Conservation (phyloP, 2,329 filamentous ascomycete genomes). For the Nigrospora osmanthi region DNA sequence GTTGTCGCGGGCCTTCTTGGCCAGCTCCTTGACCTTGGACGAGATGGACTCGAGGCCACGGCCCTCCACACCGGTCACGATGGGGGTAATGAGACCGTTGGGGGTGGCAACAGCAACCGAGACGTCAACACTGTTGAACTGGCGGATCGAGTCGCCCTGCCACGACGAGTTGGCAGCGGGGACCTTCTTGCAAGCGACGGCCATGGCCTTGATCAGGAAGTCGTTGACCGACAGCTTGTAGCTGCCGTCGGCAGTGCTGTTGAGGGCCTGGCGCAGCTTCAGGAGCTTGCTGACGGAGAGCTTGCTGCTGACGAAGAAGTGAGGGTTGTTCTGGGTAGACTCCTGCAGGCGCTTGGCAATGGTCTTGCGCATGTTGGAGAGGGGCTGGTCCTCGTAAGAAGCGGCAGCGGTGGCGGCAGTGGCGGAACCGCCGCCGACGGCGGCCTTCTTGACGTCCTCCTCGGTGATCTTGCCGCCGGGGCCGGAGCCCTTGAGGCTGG, state of each 20-base stretch:
- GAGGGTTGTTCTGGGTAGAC: slow-evolving; percentile 88
- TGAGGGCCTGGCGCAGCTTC: slow-evolving; percentile 91
- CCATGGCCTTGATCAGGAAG: slow-evolving; percentile 96
- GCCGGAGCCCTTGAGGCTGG: slow-evolving; percentile 78
- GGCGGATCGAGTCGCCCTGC: slow-evolving; percentile 83
- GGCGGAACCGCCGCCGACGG: slow-evolving; percentile 52
- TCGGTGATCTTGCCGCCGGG: slow-evolving; percentile 82
- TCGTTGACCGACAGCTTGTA: slow-evolving; percentile 99
- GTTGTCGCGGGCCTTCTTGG: slow-evolving; percentile 89
- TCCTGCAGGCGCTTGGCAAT: slow-evolving; percentile 87
- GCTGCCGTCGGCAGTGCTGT: slow-evolving; percentile 78
- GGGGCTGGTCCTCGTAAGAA: slow-evolving; percentile 74
- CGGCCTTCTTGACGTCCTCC: slow-evolving; percentile 85
- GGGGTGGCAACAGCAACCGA: slow-evolving; percentile 94
- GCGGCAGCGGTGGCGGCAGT: slow-evolving; percentile 47
- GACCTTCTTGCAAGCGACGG: slow-evolving; percentile 82
- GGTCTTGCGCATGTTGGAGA: slow-evolving; percentile 93
- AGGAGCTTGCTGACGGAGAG: slow-evolving; percentile 92
- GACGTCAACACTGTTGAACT: slow-evolving; percentile 89
- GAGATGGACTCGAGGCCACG: slow-evolving; percentile 88
- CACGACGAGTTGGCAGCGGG: slow-evolving; percentile 94
- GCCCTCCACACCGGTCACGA: slow-evolving; percentile 81
- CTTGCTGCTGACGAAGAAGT: slow-evolving; percentile 91
- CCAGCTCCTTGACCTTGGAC: slow-evolving; percentile 85
- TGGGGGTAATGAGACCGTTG: slow-evolving; percentile 90